Conservation (phyloP, 108 stramenopile species). For the Skeletonema tropicum region DNA sequence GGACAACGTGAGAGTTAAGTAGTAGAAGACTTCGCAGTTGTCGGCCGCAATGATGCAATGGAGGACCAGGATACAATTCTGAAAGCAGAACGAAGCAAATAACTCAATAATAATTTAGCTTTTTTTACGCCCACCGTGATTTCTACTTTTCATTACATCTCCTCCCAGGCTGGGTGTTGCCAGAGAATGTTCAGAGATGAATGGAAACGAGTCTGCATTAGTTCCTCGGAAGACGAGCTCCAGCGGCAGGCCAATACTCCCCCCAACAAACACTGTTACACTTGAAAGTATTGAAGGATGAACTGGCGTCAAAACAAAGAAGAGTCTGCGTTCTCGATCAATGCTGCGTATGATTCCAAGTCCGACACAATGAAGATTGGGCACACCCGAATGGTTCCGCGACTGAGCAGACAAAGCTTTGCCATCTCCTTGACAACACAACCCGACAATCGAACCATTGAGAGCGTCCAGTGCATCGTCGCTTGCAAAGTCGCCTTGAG, state of each 20-base stretch:
- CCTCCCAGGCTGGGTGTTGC: slow-evolving; percentile 45
- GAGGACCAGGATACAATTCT: too few species aligned
- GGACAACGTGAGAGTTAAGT: too few species aligned
- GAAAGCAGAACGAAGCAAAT: too few species aligned
- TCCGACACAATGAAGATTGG: slow-evolving; percentile 61
- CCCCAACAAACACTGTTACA: slow-evolving; percentile 53
- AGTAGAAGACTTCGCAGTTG: too few species aligned
- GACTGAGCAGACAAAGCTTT: background rate
- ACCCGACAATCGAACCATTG: slow-evolving; percentile 75
- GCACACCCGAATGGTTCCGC: slow-evolving; percentile 5
- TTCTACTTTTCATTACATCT: slow-evolving; percentile 80
- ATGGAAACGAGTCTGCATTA: slow-evolving; percentile 77
- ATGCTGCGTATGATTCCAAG: slow-evolving; percentile 83
- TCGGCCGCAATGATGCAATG: too few species aligned
- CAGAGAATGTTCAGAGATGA: slow-evolving; percentile 34
- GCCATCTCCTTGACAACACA: slow-evolving; percentile 50
- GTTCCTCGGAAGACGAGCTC: slow-evolving; percentile 69
- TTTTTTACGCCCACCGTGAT: slow-evolving; percentile 57
- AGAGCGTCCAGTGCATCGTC: slow-evolving; percentile 55
- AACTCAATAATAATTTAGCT: background rate
- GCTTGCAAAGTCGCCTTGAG: slow-evolving; percentile 32
- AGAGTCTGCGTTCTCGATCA: slow-evolving; percentile 55
- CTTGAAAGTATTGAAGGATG: slow-evolving; percentile 37
- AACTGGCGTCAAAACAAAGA: slow-evolving; percentile 78
- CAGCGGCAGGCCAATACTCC: slow-evolving; percentile 64